Base-by-base conservation (phyloP, 768 basidiomycete genomes). In the Leucosporidium scottii region DNA sequence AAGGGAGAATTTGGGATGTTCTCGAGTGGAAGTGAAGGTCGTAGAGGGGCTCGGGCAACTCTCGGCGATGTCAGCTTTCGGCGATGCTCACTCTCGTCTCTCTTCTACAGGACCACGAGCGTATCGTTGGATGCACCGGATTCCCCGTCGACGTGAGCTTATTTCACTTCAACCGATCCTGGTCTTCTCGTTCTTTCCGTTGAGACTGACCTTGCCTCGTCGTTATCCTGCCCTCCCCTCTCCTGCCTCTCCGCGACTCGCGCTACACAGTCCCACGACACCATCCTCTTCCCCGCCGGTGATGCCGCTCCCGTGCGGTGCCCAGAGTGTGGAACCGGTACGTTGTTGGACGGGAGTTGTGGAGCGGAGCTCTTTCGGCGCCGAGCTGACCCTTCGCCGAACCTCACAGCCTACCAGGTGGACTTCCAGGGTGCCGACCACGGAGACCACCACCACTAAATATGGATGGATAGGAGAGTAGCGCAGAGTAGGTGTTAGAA, bases 71-170 rank as follows among this genome's bases (percentile, higher is more conserved):
- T 8, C 13, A 54, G 15, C 6, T 25, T 28, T 25, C 20, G 53
- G 27, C 30, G 51, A 53, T 27, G n/a, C 51, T 53, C 21, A 25
- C 27, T 25, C 51, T 53, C 51, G 20, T 27, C 51, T 12, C n/a
- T 23, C 27, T 10, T 20, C 54, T 17, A 10, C 66, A 63, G 61
- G 62, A 68, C 70, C 49, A 58, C 31, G 55, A 87, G 70, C 91
- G 94, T 68, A 84, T 90, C 64, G 82, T 98, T 77, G 94, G 94
- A 56, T 98, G 93, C 83, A 93, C 94, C 51, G 94, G 94, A 61
- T 86, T 84, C 76, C 94, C 94, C 15, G 90, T 89, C 55, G 94
- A 98, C 80, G 34, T 34, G 34, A 34, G 34, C 34, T 34, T 34
- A 4, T 34, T 4, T 34, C 10, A 10, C 34, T 34, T 4, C 10